These are phyloP conservation scores for Triangularia setosa DNA, from an alignment of 2,329 filamentous ascomycete genomes.

Conservation along the genomic window DNA sequence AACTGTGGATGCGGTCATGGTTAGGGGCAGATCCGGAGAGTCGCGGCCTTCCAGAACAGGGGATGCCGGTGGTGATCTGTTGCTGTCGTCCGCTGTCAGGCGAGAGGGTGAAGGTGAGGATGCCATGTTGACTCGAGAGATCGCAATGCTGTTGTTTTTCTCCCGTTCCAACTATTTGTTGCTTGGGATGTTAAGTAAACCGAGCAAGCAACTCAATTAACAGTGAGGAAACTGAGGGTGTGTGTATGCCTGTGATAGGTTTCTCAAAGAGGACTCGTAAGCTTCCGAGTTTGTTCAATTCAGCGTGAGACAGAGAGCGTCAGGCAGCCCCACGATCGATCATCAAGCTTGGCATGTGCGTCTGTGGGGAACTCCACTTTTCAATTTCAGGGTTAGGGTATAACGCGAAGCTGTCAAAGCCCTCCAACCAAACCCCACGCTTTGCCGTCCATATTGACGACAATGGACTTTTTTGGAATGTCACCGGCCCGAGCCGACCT, in stretches of 20 bases:
- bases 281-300: neutral
- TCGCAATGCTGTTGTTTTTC: neutral
- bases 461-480: neutral
- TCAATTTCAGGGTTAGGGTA: neutral
- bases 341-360: neutral
- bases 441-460: neutral
- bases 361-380: neutral
- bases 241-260: neutral
- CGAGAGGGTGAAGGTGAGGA: constrained; percentile 4
- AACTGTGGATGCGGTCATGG: constrained; percentile 59
- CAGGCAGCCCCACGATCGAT: neutral
- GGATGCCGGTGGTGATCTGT: constrained; percentile 22
- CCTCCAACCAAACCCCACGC: neutral
- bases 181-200: too few relatives aligned
- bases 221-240: too few relatives aligned
- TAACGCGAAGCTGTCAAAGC: neutral
- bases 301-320: neutral
- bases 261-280: neutral
- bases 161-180: neutral
- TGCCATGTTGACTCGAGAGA: constrained; percentile 14
- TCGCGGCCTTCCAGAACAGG: constrained; percentile 45
- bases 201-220: too few relatives aligned
- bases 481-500: neutral
- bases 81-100: neutral
- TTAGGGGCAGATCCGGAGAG: constrained; percentile 54